Percentiles rank a stretch among this genome's conserved stretches.
phyloP scores from a whole-genome alignment of 164 flowering plant species.

The Malania oleifera region DNA sequence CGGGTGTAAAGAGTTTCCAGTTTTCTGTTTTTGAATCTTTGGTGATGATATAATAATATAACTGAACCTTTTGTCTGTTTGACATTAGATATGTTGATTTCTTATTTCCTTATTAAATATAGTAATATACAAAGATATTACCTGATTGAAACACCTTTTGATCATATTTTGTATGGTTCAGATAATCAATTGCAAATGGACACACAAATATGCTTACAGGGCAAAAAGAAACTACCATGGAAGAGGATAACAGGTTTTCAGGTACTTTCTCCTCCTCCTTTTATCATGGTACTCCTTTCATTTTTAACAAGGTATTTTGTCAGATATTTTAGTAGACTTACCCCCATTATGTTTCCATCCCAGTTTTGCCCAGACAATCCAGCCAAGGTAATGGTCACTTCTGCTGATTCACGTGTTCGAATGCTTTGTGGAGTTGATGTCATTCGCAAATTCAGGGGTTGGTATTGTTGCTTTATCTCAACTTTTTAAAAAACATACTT shows the following conservation, averaged over 20 bases:
- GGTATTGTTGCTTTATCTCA: slow-evolving; percentile 9
- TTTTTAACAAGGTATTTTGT: background rate
- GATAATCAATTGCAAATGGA: slow-evolving; percentile 54
- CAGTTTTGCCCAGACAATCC: slow-evolving; percentile 73
- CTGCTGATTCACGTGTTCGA: slow-evolving; percentile 67
- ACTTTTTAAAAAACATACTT: background rate
- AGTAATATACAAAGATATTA: too few relatives aligned
- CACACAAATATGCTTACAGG: slow-evolving; percentile 37
- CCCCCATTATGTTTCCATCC: background rate
- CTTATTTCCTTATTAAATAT: too few relatives aligned
- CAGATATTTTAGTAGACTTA: background rate
- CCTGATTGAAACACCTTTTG: background rate
- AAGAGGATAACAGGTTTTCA: slow-evolving; percentile 78
- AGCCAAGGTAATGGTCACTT: slow-evolving; percentile 55
- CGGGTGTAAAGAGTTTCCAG: too few relatives aligned
- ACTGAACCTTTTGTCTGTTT: too few relatives aligned
- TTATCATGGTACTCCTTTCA: background rate
- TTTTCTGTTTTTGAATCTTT: too few relatives aligned
- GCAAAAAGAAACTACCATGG: slow-evolving; percentile 62
- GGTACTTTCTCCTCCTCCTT: slow-evolving; percentile 25
- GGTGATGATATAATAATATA: too few relatives aligned
- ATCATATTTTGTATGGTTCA: slow-evolving; percentile 20
- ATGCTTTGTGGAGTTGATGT: slow-evolving; percentile 48
- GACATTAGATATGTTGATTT: too few relatives aligned
- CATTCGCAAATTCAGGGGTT: slow-evolving; percentile 59